phyloP scores from a whole-genome alignment of 2,329 filamentous ascomycete genomes.

The Neophaeococcomyces mojaviensis region DNA sequence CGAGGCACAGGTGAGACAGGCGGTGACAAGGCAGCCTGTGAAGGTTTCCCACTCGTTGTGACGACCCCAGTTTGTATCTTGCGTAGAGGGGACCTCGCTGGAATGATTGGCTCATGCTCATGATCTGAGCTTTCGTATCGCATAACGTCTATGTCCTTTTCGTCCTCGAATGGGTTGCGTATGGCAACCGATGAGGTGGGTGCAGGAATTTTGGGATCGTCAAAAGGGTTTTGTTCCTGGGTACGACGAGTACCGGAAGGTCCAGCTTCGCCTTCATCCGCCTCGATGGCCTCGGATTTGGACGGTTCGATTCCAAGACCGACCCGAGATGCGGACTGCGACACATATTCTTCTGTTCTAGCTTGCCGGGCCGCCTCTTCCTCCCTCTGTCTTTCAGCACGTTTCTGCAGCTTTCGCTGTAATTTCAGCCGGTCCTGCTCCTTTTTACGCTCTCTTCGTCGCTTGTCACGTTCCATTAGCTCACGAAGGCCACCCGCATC shows the following conservation, averaged over 20 bases:
- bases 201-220: slow-evolving; percentile 10
- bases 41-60: slow-evolving; percentile 7
- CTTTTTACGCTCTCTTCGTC: slow-evolving; percentile 68
- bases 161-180: slow-evolving; percentile 23
- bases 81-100: slow-evolving; percentile 18
- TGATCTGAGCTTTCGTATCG: slow-evolving; percentile 15
- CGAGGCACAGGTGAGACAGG: slow-evolving; percentile 41
- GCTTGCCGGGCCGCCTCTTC: slow-evolving; percentile 29
- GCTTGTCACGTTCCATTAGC: slow-evolving; percentile 80
- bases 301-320: neutral
- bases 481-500: slow-evolving; percentile 78
- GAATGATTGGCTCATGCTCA: slow-evolving; percentile 17
- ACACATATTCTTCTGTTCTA: slow-evolving; percentile 11
- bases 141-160: slow-evolving; percentile 21
- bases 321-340: slow-evolving; percentile 2
- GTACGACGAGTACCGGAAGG: slow-evolving; percentile 7
- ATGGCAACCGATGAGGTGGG: slow-evolving; percentile 11
- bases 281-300: neutral
- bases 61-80: slow-evolving; percentile 9
- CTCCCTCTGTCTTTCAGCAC: slow-evolving; percentile 50
- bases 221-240: slow-evolving; percentile 13
- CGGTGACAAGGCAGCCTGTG: slow-evolving; percentile 34
- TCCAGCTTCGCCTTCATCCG: slow-evolving; percentile 10
- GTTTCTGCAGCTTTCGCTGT: slow-evolving; percentile 39
- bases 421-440: slow-evolving; percentile 60